A percentile compares a stretch with the other conserved stretches of the same genome.
phyloP scores from a whole-genome alignment of 1,139 yeast species.

The Sugiyamaella grinbergsii region DNA sequence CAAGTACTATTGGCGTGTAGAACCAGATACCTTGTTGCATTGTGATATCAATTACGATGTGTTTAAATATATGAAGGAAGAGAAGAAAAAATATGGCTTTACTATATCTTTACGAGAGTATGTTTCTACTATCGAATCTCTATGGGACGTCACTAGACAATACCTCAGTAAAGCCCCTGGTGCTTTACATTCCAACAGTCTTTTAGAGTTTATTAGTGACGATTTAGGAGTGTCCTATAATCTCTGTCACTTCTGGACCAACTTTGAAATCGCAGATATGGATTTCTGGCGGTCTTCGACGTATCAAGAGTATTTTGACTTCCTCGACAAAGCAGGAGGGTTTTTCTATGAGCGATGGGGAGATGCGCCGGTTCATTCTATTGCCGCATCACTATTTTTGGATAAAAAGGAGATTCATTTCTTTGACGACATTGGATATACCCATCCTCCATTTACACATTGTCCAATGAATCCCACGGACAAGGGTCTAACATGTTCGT shows the following conservation, averaged over 20 bases:
- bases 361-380: slow-evolving; percentile 88
- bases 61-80: slow-evolving; percentile 77
- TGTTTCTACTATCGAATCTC: slow-evolving; percentile 70
- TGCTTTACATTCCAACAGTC: slow-evolving; percentile 62
- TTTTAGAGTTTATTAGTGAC: slow-evolving; percentile 71
- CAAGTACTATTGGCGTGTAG: too few species aligned
- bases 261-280: slow-evolving; percentile 77
- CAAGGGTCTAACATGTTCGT: slow-evolving; percentile 46
- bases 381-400: slow-evolving; percentile 78
- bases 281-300: slow-evolving; percentile 74
- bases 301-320: slow-evolving; percentile 66
- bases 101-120: slow-evolving; percentile 82
- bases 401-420: slow-evolving; percentile 68
- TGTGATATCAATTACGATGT: slow-evolving; percentile 84
- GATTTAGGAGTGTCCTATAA: slow-evolving; percentile 62
- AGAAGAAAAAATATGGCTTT: slow-evolving; percentile 73
- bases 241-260: slow-evolving; percentile 87
- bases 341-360: slow-evolving; percentile 94
- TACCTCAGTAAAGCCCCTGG: slow-evolving; percentile 68
- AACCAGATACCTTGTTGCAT: slow-evolving; percentile 75
- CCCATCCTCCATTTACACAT: slow-evolving; percentile 60
- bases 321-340: slow-evolving; percentile 78
- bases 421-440: slow-evolving; percentile 82
- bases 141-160: slow-evolving; percentile 75
- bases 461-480: slow-evolving; percentile 52